Percentiles rank a stretch among this genome's conserved stretches.
These are phyloP conservation scores for Pulveroboletus sp. DNA, from an alignment of 768 basidiomycete genomes.

Conservation along the genomic window DNA sequence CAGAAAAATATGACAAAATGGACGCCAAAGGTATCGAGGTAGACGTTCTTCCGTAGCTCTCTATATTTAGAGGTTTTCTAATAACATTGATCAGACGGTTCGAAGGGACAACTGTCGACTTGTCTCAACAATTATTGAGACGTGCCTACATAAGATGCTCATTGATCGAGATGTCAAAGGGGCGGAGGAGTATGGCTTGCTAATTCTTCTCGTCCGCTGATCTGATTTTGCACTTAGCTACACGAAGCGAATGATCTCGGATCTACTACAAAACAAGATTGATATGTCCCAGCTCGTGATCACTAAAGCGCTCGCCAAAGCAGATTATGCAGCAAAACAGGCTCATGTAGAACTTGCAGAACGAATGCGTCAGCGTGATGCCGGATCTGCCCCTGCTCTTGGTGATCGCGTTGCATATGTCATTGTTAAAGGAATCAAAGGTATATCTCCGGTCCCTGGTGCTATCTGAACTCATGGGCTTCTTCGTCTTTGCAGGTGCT, in stretches of 20 bases:
- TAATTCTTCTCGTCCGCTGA: constrained; percentile 4
- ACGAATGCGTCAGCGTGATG: constrained; percentile 94
- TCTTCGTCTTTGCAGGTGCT: constrained; percentile 55
- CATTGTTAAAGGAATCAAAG: constrained; percentile 95
- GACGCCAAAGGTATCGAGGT: constrained; percentile 99
- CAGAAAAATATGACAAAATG: constrained; percentile 99
- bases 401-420: constrained; percentile 99
- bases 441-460: constrained; percentile 35
- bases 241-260: constrained; percentile 89
- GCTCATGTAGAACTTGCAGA: constrained; percentile 96
- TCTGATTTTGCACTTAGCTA: constrained; percentile 55
- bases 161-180: constrained; percentile 93
- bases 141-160: constrained; percentile 96
- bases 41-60: constrained; percentile 15
- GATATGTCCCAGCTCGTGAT: constrained; percentile 99
- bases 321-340: constrained; percentile 92
- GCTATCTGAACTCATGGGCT: neutral
- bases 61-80: neutral
- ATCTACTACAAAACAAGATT: constrained; percentile 92
- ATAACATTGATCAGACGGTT: constrained; percentile 65
- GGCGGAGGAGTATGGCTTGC: constrained; percentile 74
- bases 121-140: constrained; percentile 97
- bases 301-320: constrained; percentile 93
- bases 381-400: constrained; percentile 94
- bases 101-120: constrained; percentile 98